Evolutionary conservation across 202 grass and related monocot species (phyloP), one percentile per base, ranked within the genome.

Genomic region (Alloteropsis angusta): DNA sequence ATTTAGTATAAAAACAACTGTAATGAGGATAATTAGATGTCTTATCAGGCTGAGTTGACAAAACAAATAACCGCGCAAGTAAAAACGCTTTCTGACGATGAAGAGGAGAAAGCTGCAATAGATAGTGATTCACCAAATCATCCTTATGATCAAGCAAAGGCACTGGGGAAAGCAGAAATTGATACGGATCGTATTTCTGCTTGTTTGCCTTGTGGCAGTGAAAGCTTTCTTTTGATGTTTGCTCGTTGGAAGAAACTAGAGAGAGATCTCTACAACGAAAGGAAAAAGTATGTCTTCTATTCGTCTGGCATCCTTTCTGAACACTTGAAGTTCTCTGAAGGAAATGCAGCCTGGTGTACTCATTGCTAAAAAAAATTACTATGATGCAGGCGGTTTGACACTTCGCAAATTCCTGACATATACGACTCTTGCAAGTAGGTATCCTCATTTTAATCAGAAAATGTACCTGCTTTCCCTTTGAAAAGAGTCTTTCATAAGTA

Each of bases 341-440:
- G 23, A 79, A 61, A 57, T 77, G 7, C 19, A 82, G 21, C 30
- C 26, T 44, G 42, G 21, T 84, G 38, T 82, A 71, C 86, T 63
- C 32, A 65, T 56, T 75, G 42, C 17, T 16, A 60, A 50, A 50
- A 21, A 25, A 10, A 80, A 44, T 69, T 47, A 9, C 41, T 76
- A 66, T 52, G 59, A 82, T 90, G 88, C 91, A 97, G 94, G 47
- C 91, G 82, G 60, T 97, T 93, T 71, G 94, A 97, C 83, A 87
- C 90, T 71, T 92, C 94, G 26, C 94, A 97, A 72, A 97, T 97
- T 80, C 91, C 94, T 61, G 94, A 91, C 83, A 84, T 97, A 72
- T 97, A 97, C 72, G 94, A 97, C 74, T 97, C 94, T 88, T 93
- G 88, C 91, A 97, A 97, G 94, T 97, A 85, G 75, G 94, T 90